Conservation (phyloP, 2,329 filamentous ascomycete species). For the Gremmenia infestans region DNA sequence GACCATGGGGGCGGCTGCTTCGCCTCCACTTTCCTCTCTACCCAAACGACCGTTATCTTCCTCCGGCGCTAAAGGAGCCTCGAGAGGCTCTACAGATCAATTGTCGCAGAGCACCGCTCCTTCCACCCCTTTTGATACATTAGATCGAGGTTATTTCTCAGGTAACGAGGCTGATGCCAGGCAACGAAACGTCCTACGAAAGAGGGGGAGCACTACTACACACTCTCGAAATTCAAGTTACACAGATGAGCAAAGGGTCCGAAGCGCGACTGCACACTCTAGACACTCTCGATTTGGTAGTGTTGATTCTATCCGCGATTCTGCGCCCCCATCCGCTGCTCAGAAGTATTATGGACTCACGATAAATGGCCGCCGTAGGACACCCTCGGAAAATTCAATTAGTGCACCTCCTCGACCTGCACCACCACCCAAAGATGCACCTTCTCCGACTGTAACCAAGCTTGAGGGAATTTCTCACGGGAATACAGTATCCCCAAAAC, state of each 20-base stretch:
- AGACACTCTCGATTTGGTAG: constrained; percentile 77
- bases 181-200: constrained; percentile 74
- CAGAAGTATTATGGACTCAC: constrained; percentile 64
- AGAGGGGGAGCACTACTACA: constrained; percentile 56
- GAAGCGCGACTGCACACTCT: constrained; percentile 60
- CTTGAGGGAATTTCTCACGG: constrained; percentile 39
- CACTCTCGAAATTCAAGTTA: constrained; percentile 73
- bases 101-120: constrained; percentile 25
- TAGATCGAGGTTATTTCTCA: constrained; percentile 88
- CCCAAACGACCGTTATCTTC: constrained; percentile 27
- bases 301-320: constrained; percentile 66
- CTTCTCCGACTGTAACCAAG: constrained; percentile 55
- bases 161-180: constrained; percentile 77
- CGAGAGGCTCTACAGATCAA: constrained; percentile 30
- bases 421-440: constrained; percentile 52
- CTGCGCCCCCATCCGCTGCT: constrained; percentile 53
- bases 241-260: constrained; percentile 65
- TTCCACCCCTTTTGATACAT: constrained; percentile 45
- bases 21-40: constrained; percentile 14
- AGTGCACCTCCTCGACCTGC: constrained; percentile 56
- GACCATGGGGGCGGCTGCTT: constrained; percentile 49
- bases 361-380: constrained; percentile 31
- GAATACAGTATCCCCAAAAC: constrained; percentile 32
- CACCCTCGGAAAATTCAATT: constrained; percentile 45
- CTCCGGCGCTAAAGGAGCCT: constrained; percentile 21